Base-by-base conservation (phyloP, 768 basidiomycete species). In the Tricholoma furcatifolium region DNA sequence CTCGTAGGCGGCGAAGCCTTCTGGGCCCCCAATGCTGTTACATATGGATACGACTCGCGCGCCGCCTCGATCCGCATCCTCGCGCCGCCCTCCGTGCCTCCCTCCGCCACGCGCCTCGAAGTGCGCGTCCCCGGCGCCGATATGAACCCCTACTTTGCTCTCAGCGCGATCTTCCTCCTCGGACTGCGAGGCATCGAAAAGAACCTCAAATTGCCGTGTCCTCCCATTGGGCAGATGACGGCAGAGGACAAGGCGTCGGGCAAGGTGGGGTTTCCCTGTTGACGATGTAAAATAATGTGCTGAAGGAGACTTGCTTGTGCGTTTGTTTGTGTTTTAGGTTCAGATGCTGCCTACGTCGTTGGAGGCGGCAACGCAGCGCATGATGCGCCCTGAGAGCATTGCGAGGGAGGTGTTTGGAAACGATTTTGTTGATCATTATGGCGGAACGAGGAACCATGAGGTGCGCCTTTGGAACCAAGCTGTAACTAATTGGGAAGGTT, bases 61-160 rank as follows among this genome's bases (percentile, higher is more conserved):
- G 87, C 87, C 0, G 93, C 94, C 10, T 93, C 92, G 9, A 82
- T 98, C 44, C 85, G 97, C 40, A 89, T 99, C 58, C 86, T 99
- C 62, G 87, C 89, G 0, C 94, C 96, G 2, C 97, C 97, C 1
- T 86, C 89, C 5, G 88, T 86, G n/a, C 81, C 88, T 2, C 79
- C 81, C 8, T 67, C 82, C 3, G 92, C 90, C 2, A 98, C 97
- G 1, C 79, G 97, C 44, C 81, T 99, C 62, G 97, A 99, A 73
- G 74, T 99, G 12, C 87, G 97, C 49, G 83, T 98, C 15, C 95
- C 97, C 1, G 97, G 97, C 21, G 97, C 97, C 35, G 97, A 99
- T 64, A 92, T 98, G 82, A 94, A 95, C 70, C 91, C 93, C 1
- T 91, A 94, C 70, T 92, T 88, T 58, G 84, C 93, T 0, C 72